Evolutionary conservation across 441 rosid species (phyloP).

Genomic region (Isatis lusitanica): DNA sequence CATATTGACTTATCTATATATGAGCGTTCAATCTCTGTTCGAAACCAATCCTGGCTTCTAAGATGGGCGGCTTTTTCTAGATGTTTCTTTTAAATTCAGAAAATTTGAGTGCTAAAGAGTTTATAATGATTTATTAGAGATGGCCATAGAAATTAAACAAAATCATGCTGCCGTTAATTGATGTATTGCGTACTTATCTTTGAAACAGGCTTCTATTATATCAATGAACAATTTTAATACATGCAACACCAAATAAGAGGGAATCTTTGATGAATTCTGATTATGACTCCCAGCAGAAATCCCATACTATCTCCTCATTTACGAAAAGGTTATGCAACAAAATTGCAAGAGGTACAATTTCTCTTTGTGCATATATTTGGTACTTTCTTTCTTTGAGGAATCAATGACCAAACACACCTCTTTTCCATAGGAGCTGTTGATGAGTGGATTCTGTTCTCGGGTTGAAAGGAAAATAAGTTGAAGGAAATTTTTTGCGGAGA

Average conservation of each 20-base stretch:
- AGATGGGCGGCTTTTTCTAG: no score
- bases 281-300: conserved; percentile 39
- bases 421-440: no score
- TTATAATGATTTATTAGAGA: conserved; percentile 41
- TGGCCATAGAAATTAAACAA: conserved; percentile 56
- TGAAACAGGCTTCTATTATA: background rate
- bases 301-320: conserved; percentile 46
- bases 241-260: conserved; percentile 50
- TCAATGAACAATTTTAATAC: conserved; percentile 30
- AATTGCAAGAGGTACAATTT: conserved; percentile 61
- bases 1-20: no score
- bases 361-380: background rate
- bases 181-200: background rate
- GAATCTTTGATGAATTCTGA: conserved; percentile 36
- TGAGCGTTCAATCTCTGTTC: no score
- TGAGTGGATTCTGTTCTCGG: no score
- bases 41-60: no score
- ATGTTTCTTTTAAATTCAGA: no score
- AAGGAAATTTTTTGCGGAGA: no score
- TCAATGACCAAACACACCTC: conserved; percentile 8
- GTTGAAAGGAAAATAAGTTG: no score
- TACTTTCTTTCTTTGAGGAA: conserved; percentile 5
- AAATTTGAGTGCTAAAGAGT: no score
- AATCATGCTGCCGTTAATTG: background rate
- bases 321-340: conserved; percentile 55